A percentile compares a stretch with the other conserved stretches of the same genome.
Evolutionary conservation across 1,284 basidiomycete genomes (phyloP).

Genomic region (Ceratobasidium sp.): DNA sequence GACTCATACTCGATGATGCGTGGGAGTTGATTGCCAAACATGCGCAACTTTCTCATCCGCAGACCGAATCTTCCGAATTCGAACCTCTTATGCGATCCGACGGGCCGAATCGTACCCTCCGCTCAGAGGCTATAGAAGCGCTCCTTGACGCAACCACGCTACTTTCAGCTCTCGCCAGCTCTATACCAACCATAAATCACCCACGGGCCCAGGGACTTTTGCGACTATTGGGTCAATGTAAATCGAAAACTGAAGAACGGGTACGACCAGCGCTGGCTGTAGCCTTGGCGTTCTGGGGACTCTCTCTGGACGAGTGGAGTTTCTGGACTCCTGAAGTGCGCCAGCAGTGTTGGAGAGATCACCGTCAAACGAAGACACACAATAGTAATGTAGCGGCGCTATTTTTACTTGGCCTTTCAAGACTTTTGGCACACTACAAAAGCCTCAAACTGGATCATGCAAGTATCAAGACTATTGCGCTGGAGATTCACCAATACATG

Average conservation of each 20-base stretch:
- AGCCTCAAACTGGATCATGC: conserved; percentile 9
- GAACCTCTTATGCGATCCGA: no score
- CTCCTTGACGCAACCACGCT: conserved; percentile 12
- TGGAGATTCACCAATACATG: conserved; percentile 14
- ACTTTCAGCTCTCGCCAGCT: not conserved
- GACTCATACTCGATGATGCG: not conserved
- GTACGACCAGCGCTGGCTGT: conserved; percentile 18
- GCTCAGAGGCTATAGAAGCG: not conserved
- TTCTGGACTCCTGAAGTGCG: conserved; percentile 12
- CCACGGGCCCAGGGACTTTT: not conserved
- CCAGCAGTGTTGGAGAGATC: not conserved
- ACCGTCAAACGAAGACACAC: not conserved
- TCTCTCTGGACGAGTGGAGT: conserved; percentile 18
- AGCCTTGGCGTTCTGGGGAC: conserved; percentile 18
- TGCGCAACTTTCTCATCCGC: not conserved
- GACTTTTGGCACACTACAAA: conserved; percentile 7
- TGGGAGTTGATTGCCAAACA: not conserved
- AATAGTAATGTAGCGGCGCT: not conserved
- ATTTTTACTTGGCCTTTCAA: conserved; percentile 11
- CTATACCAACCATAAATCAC: not conserved
- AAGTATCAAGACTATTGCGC: conserved; percentile 25
- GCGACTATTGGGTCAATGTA: not conserved
- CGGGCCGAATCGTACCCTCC: no score
- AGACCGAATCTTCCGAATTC: not conserved
- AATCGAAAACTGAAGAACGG: not conserved